A percentile compares a stretch with the other conserved stretches of the same genome.
phyloP scores from a whole-genome alignment of 139 green algal species.

The Chlorella sp. region DNA sequence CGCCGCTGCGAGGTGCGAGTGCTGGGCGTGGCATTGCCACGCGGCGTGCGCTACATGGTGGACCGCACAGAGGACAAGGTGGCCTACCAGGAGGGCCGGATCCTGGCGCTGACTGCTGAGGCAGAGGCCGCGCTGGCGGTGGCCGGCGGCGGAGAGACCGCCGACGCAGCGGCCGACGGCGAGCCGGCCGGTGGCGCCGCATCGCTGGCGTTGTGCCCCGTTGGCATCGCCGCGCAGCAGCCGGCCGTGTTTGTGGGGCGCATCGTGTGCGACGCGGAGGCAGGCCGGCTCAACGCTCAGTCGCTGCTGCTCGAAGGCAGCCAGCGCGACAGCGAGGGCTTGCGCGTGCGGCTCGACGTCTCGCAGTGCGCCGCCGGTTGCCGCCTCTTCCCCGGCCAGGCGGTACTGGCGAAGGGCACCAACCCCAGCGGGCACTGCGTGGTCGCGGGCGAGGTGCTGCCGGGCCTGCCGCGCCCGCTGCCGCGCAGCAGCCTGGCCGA shows the following conservation, averaged over 20 bases:
- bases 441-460: conserved; percentile 64
- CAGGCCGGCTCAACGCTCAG: conserved; percentile 64
- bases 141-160: neutral
- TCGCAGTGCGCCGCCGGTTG: conserved; percentile 45
- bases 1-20: conserved; percentile 6
- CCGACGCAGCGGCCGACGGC: too few relatives aligned
- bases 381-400: conserved; percentile 77
- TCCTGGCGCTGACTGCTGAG: conserved; percentile 35
- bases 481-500: neutral
- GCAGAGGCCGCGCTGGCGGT: conserved; percentile 27
- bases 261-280: conserved; percentile 63
- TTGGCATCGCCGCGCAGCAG: conserved; percentile 55
- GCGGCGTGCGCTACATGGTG: conserved; percentile 39
- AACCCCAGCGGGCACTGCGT: conserved; percentile 81
- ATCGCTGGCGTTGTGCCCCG: conserved; percentile 23
- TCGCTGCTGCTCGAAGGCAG: conserved; percentile 80
- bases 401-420: conserved; percentile 66
- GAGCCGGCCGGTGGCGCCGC: neutral
- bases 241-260: conserved; percentile 67
- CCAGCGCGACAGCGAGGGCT: conserved; percentile 52
- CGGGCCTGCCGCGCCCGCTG: conserved; percentile 43
- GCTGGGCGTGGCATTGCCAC: conserved; percentile 9
- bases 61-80: conserved; percentile 64
- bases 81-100: conserved; percentile 54
- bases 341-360: conserved; percentile 73